Conservation (phyloP, 2,329 filamentous ascomycete species). For the Monilinia aucupariae region DNA sequence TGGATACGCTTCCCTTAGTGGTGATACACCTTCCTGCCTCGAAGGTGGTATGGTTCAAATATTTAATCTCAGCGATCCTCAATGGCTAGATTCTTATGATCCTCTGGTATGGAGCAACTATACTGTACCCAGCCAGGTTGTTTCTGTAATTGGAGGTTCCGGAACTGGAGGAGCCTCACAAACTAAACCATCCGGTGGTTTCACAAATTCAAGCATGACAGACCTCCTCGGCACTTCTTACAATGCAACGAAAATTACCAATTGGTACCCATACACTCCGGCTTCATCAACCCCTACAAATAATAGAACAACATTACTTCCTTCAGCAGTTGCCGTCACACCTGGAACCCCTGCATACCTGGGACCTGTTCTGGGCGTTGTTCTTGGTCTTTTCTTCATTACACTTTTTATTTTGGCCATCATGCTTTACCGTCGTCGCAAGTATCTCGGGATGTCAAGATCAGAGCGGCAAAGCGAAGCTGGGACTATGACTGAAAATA, state of each 20-base stretch:
- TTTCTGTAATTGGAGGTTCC: slow-evolving; percentile 55
- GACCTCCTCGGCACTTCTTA: slow-evolving; percentile 53
- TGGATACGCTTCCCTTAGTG: slow-evolving; percentile 47
- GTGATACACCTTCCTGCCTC: slow-evolving; percentile 41
- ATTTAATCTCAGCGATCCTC: slow-evolving; percentile 65
- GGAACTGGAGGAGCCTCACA: slow-evolving; percentile 57
- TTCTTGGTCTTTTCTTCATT: slow-evolving; percentile 53
- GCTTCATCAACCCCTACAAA: slow-evolving; percentile 21
- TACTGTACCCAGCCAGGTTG: slow-evolving; percentile 55
- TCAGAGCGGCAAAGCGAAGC: slow-evolving; percentile 25
- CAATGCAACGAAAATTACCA: slow-evolving; percentile 49
- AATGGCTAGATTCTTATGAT: slow-evolving; percentile 67
- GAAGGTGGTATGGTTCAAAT: slow-evolving; percentile 51
- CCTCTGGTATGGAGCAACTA: slow-evolving; percentile 61
- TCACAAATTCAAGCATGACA: slow-evolving; percentile 45
- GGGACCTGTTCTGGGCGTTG: slow-evolving; percentile 56
- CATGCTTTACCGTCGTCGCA: slow-evolving; percentile 47
- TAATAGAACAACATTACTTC: slow-evolving; percentile 17
- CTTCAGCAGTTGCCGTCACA: slow-evolving; percentile 14
- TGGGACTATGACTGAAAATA: slow-evolving; percentile 27
- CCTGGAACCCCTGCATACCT: slow-evolving; percentile 49
- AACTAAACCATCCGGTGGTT: slow-evolving; percentile 57
- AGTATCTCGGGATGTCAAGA: slow-evolving; percentile 24
- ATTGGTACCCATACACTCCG: slow-evolving; percentile 54
- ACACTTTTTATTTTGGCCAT: slow-evolving; percentile 47